Percentiles rank a stretch among this genome's conserved stretches.
Conservation (phyloP, 169 alveolate species). For the Besnoitia besnoiti region DNA sequence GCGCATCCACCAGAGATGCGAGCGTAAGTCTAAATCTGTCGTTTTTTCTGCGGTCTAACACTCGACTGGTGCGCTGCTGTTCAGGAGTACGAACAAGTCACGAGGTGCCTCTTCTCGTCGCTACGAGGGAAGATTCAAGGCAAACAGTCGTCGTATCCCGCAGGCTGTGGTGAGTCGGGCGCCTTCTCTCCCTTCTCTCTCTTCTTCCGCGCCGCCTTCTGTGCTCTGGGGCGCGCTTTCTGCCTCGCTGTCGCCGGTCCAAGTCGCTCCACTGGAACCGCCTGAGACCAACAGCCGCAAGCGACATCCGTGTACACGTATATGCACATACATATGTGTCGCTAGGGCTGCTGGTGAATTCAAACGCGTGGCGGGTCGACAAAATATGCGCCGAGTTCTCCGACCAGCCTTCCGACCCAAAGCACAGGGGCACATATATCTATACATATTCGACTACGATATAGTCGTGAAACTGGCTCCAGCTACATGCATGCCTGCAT, state of each 20-base stretch:
- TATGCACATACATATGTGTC: background rate
- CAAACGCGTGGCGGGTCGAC: no score
- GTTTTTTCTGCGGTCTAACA: no score
- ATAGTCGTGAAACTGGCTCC: no score
- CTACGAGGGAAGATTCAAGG: constrained; percentile 62
- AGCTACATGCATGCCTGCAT: no score
- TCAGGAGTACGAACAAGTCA: constrained; percentile 66
- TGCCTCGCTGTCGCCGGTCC: background rate
- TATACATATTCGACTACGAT: no score
- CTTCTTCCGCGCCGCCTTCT: background rate
- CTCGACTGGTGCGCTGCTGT: no score
- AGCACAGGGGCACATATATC: no score
- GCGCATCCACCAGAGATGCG: background rate
- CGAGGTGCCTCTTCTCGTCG: constrained; percentile 61
- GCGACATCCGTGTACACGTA: background rate
- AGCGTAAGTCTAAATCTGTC: background rate
- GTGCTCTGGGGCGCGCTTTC: background rate
- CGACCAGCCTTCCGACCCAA: no score
- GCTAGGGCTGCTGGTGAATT: no score
- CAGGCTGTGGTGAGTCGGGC: background rate
- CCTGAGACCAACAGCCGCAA: background rate
- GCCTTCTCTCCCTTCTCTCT: background rate
- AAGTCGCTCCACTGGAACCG: background rate
- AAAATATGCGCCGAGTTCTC: no score
- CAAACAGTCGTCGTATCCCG: constrained; percentile 55